These are phyloP conservation scores for Pyrenopolyporus hunteri DNA, from an alignment of 495 filamentous ascomycete species.

Conservation along the genomic window DNA sequence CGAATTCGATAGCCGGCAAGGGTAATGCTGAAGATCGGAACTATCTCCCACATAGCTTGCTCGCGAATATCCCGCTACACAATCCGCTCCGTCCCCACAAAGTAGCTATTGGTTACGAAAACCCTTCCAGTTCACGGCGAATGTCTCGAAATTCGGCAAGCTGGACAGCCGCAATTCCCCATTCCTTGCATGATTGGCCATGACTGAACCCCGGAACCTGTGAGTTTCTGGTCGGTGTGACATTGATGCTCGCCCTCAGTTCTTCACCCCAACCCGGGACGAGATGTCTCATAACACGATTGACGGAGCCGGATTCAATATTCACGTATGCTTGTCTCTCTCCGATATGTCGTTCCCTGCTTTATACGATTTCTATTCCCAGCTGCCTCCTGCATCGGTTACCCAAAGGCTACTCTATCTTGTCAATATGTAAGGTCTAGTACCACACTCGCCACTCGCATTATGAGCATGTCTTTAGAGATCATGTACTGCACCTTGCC, in stretches of 20 bases:
- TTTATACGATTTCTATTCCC: slow-evolving; percentile 23
- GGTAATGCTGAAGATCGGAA: slow-evolving; percentile 7
- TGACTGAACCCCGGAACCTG: slow-evolving; percentile 26
- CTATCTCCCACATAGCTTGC: slow-evolving; percentile 5
- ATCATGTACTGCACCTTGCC: slow-evolving; percentile 19
- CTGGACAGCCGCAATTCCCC: slow-evolving; percentile 33
- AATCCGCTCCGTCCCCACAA: neutral
- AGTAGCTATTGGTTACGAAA: slow-evolving; percentile 15
- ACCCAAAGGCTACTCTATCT: neutral
- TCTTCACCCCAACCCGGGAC: slow-evolving; percentile 13
- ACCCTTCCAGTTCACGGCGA: slow-evolving; percentile 15
- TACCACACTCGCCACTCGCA: slow-evolving; percentile 4
- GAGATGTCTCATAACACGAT: slow-evolving; percentile 28
- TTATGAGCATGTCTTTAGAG: slow-evolving; percentile 21
- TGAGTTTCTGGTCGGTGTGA: slow-evolving; percentile 34
- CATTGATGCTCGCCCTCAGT: slow-evolving; percentile 21
- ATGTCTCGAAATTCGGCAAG: slow-evolving; percentile 39
- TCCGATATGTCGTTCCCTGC: slow-evolving; percentile 17
- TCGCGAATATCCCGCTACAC: slow-evolving; percentile 23
- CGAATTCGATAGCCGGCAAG: slow-evolving; percentile 12
- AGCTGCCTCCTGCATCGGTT: neutral
- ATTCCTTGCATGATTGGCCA: slow-evolving; percentile 25
- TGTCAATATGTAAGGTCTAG: slow-evolving; percentile 33
- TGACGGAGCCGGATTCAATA: slow-evolving; percentile 29
- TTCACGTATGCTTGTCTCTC: slow-evolving; percentile 31